Base-by-base conservation (phyloP, 169 alveolate species). In the Theileria parva region DNA sequence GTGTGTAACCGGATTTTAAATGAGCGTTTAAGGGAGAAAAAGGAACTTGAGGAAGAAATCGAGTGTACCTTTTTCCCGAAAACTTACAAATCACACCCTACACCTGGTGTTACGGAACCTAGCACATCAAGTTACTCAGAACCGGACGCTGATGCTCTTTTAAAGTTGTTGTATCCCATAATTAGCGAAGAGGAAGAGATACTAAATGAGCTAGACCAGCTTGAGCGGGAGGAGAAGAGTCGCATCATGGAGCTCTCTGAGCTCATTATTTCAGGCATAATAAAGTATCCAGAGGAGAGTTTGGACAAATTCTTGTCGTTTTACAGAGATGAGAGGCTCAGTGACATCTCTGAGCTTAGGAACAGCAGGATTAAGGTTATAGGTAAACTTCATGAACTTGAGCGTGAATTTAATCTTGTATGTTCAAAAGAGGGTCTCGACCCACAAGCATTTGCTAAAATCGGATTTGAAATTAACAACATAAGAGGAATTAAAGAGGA, bases 11-110 rank as follows among this genome's bases (percentile, higher is more conserved):
- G 75, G 48, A 39, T 51, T 21, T 78, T 83, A 21, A 55, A 60
- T 12, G 85, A 83, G 39, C 59, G 77, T 15, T 77, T 83, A 21
- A 51, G 9, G 61, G 86, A 83, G 76, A 68, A 83, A 68, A 51
- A 50, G 61, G 89, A 83, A 60, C 50, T 69, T 72, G 89, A 83
- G 65, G 89, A 83, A 71, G 69, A 23, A 59, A 77, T 83, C 44
- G 89, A 83, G 53, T 83, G 89, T 68, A 83, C 89, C 0, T 83
- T 83, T 32, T 64, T 70, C 12, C 89, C 89, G 0, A 83, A 83
- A 60, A 68, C 71, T 19, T 69, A 32, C 27, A 57, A 57, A 57
- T 8, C 66, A 57, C 34, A 57, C 34, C 12, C 53, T 44, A 48
- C 63, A 23, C 34, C 66, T 23, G 69, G 37, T 59, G 19, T 51